These are phyloP conservation scores for Purpureocillium takamizusanense DNA, from an alignment of 2,329 filamentous ascomycete genomes.

Conservation along the genomic window DNA sequence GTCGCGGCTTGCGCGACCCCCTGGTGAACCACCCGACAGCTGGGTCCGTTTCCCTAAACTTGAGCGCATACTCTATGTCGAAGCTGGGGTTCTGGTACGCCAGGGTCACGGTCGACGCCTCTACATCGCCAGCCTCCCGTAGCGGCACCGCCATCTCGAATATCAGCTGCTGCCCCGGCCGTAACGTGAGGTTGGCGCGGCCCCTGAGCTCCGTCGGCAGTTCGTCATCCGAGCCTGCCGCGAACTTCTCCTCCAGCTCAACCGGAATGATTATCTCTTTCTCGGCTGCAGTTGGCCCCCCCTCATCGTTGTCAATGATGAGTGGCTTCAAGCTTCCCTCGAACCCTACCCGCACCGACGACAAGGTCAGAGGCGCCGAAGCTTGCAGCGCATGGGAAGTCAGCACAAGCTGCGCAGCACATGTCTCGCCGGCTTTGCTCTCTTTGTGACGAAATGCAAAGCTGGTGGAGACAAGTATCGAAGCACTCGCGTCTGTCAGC, in stretches of 20 bases:
- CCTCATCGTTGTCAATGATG: slow-evolving; percentile 34
- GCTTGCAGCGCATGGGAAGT: slow-evolving; percentile 45
- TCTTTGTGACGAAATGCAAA: slow-evolving; percentile 51
- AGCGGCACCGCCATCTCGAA: slow-evolving; percentile 65
- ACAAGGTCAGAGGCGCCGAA: slow-evolving; percentile 42
- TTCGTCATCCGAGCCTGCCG: slow-evolving; percentile 12
- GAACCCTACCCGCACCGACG: slow-evolving; percentile 44
- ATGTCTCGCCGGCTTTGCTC: slow-evolving; percentile 52
- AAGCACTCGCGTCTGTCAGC: slow-evolving; percentile 39
- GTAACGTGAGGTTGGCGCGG: slow-evolving; percentile 53
- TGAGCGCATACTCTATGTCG: slow-evolving; percentile 56
- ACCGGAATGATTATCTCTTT: slow-evolving; percentile 12
- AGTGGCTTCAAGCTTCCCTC: slow-evolving; percentile 49
- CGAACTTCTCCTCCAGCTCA: slow-evolving; percentile 18
- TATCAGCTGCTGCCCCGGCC: slow-evolving; percentile 58
- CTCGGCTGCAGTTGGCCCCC: slow-evolving; percentile 5
- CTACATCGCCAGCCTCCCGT: slow-evolving; percentile 72
- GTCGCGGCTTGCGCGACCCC: slow-evolving; percentile 31
- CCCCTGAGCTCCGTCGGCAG: slow-evolving; percentile 38
- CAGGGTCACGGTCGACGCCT: slow-evolving; percentile 54
- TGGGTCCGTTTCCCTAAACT: slow-evolving; percentile 32
- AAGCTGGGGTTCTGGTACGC: slow-evolving; percentile 57
- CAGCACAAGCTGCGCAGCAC: slow-evolving; percentile 48
- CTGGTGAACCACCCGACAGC: slow-evolving; percentile 42
- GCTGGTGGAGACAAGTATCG: slow-evolving; percentile 44